Conservation (phyloP, 345 rosid species). For the Chamaenerion angustifolium region DNA sequence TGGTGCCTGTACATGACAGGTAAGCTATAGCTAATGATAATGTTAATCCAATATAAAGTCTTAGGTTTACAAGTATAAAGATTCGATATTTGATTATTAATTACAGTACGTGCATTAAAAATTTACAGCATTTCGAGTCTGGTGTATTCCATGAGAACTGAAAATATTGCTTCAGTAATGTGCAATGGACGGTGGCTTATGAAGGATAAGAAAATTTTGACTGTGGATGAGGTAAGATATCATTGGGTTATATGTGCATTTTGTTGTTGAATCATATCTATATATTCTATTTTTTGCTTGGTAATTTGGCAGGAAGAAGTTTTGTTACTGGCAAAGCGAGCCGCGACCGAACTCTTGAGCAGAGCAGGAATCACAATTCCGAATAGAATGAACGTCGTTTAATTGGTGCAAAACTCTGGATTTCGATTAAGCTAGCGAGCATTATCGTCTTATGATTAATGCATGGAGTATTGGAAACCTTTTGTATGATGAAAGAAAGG, state of each 20-base stretch:
- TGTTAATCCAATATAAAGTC: too few relatives aligned
- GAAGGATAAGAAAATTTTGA: constrained; percentile 46
- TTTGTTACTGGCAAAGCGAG: constrained; percentile 30
- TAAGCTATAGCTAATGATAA: constrained; percentile 6
- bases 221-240: constrained; percentile 35
- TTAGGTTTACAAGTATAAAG: too few relatives aligned
- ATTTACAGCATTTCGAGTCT: constrained; percentile 43
- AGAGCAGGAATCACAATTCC: constrained; percentile 39
- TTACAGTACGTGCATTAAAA: neutral
- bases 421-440: too few relatives aligned
- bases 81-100: too few relatives aligned
- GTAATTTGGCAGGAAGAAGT: constrained; percentile 7
- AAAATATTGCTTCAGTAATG: constrained; percentile 49
- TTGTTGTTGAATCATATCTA: neutral
- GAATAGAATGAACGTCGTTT: constrained; percentile 36
- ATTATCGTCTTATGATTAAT: too few relatives aligned
- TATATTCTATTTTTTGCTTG: neutral
- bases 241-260: neutral
- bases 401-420: neutral
- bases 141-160: constrained; percentile 54
- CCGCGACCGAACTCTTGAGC: constrained; percentile 29
- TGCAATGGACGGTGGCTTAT: constrained; percentile 69
- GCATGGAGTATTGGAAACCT: too few relatives aligned
- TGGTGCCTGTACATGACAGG: constrained; percentile 62
- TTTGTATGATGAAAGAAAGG: too few relatives aligned